Conservation (phyloP, 495 filamentous ascomycete genomes). For the Pseudomonodictys pantanalensis region DNA sequence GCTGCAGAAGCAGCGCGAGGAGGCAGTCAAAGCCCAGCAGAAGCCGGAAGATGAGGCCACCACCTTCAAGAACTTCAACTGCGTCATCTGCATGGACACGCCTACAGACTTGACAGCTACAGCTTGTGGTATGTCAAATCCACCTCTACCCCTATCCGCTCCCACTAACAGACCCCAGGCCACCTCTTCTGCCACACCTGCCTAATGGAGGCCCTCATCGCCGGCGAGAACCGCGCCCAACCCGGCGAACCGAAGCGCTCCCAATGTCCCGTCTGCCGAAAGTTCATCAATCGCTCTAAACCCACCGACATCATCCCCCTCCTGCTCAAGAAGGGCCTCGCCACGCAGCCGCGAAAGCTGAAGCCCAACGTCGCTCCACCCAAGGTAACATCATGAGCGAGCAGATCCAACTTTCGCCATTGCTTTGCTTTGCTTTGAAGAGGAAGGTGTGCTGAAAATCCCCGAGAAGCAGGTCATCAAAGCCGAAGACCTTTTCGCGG, state of each 20-base stretch:
- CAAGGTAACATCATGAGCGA: background rate
- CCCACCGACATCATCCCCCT: slow-evolving; percentile 35
- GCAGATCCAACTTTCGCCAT: background rate
- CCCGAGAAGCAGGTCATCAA: no score
- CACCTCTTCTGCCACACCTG: slow-evolving; percentile 86
- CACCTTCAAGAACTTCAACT: slow-evolving; percentile 59
- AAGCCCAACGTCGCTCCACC: background rate
- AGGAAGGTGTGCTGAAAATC: no score
- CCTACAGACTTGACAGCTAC: slow-evolving; percentile 72
- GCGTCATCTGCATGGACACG: slow-evolving; percentile 84
- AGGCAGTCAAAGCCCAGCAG: slow-evolving; percentile 51
- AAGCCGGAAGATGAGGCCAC: slow-evolving; percentile 52
- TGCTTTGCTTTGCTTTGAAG: no score
- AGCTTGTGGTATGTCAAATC: slow-evolving; percentile 70
- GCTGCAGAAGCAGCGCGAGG: slow-evolving; percentile 50
- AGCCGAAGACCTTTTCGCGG: no score
- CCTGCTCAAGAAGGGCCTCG: slow-evolving; percentile 33
- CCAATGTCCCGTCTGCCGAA: slow-evolving; percentile 43
- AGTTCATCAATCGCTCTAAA: slow-evolving; percentile 33
- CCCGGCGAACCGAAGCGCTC: slow-evolving; percentile 30
- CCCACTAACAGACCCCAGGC: slow-evolving; percentile 47
- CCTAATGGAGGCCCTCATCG: slow-evolving; percentile 69
- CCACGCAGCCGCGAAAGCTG: slow-evolving; percentile 31
- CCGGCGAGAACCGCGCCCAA: slow-evolving; percentile 48
- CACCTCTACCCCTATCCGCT: slow-evolving; percentile 5